These are phyloP conservation scores for Pezizomycotina sp. DNA, from an alignment of 2,329 filamentous ascomycete genomes.

Conservation along the genomic window DNA sequence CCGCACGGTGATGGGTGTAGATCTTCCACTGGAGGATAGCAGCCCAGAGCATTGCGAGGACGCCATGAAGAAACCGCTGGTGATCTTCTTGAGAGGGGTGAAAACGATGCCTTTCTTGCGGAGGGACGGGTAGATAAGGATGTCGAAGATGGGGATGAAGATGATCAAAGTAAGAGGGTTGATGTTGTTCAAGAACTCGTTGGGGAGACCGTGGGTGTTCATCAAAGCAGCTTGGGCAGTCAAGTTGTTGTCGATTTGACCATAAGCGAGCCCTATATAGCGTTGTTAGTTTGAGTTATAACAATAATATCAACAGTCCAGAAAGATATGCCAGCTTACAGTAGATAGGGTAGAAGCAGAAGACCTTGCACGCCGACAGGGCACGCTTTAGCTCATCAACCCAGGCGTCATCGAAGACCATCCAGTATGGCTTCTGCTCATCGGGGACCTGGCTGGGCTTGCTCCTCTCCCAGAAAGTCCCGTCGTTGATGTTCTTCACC, in stretches of 20 bases:
- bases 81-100: conserved; percentile 61
- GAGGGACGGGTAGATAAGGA: conserved; percentile 50
- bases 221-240: conserved; percentile 40
- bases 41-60: conserved; percentile 43
- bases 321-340: conserved; percentile 48
- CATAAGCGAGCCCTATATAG: conserved; percentile 39
- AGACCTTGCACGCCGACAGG: conserved; percentile 24
- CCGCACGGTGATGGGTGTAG: conserved; percentile 32
- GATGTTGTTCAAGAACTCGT: conserved; percentile 61
- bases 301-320: conserved; percentile 36
- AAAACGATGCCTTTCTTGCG: conserved; percentile 48
- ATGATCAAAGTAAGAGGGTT: conserved; percentile 61
- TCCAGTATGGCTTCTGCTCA: conserved; percentile 41
- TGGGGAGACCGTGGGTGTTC: conserved; percentile 53
- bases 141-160: conserved; percentile 55
- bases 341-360: conserved; percentile 21
- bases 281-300: background rate
- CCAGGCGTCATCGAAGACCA: conserved; percentile 22
- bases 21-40: conserved; percentile 36
- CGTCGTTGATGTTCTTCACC: conserved; percentile 41
- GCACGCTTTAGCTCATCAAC: conserved; percentile 23
- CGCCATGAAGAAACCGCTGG: conserved; percentile 51
- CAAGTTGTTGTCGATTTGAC: conserved; percentile 45
- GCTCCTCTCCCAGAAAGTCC: conserved; percentile 47
- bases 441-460: conserved; percentile 48